Evolutionary conservation across 805 yeast genomes (phyloP), one percentile per base, ranked within the genome.

Genomic region (Clavispora vitiphila): DNA sequence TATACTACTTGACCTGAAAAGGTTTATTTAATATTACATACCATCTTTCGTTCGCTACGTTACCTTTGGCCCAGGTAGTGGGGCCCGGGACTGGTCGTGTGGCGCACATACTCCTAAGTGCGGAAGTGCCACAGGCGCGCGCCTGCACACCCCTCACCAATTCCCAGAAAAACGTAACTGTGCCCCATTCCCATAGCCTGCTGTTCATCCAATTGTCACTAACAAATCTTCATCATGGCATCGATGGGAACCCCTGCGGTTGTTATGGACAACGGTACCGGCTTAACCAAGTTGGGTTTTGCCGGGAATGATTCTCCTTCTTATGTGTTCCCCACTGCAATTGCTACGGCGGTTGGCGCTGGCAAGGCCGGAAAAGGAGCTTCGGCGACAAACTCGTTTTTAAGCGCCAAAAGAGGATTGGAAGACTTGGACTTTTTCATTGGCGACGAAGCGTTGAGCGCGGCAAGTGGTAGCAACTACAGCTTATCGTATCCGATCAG

Each of bases 281-380:
- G 99, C 51, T 74, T 90, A 55, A 93, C 99, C 61, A 93, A 93
- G 64, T 76, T 93, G 53, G 99, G 99, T 21, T 93, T 90, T 69
- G 99, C 99, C 53, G 99, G 99, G 42, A 93, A 93, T 62, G 99
- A 93, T 67, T 77, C 97, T 19, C 99, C 99, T 31, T 90, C 97
- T 4, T 93, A 86, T 77, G 88, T 93, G 24, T 87, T 93, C 58
- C 99, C 99, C 39, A 93, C 99, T 1, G 98, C 96, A 5, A 93
- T 93, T 63, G 82, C 95, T 20, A 90, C 97, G 2, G 75, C 88
- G 35, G 45, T 77, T 46, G 65, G 71, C 47, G 49, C 74, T 4
- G 67, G 71, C 12, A 64, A 71, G 20, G 54, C 70, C 35, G 54
- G 65, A 34, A 71, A 77, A 35, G 56, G 74, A 8, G 58, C 56